phyloP scores from a whole-genome alignment of 2,329 filamentous ascomycete species.

The Fusarium floridanum region DNA sequence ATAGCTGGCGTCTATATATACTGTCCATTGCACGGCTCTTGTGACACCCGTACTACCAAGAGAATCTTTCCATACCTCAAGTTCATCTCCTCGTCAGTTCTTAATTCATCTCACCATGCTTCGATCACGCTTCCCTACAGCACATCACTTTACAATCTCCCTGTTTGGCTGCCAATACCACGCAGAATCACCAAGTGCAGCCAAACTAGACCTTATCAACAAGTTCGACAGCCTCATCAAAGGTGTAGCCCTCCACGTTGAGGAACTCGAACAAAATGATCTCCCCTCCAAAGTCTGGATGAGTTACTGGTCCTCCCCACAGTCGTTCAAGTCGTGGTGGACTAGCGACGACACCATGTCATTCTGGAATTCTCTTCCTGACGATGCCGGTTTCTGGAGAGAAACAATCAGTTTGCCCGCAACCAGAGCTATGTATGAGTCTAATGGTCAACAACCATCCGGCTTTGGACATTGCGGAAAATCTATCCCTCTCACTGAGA shows the following conservation, averaged over 20 bases:
- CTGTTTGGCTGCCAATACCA: neutral
- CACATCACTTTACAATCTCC: neutral
- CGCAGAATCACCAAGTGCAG: neutral
- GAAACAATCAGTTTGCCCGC: slow-evolving; percentile 17
- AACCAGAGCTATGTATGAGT: slow-evolving; percentile 17
- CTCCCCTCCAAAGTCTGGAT: neutral
- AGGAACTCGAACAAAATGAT: neutral
- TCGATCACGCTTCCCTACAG: neutral
- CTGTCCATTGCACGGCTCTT: neutral
- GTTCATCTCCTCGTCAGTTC: neutral
- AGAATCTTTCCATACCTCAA: neutral
- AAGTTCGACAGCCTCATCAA: neutral
- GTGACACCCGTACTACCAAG: neutral
- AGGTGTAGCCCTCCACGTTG: neutral
- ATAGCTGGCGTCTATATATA: neutral
- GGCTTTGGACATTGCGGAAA: slow-evolving; percentile 20
- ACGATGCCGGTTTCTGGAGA: slow-evolving; percentile 29
- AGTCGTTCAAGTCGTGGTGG: neutral
- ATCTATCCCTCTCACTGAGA: slow-evolving; percentile 12
- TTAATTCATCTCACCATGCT: neutral
- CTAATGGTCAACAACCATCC: neutral
- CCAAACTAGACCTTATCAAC: neutral
- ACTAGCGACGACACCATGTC: neutral
- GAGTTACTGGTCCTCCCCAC: neutral
- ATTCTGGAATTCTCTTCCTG: slow-evolving; percentile 18